Evolutionary conservation across 116 monocot species (phyloP).

Genomic region (Phalaenopsis hybrid): DNA sequence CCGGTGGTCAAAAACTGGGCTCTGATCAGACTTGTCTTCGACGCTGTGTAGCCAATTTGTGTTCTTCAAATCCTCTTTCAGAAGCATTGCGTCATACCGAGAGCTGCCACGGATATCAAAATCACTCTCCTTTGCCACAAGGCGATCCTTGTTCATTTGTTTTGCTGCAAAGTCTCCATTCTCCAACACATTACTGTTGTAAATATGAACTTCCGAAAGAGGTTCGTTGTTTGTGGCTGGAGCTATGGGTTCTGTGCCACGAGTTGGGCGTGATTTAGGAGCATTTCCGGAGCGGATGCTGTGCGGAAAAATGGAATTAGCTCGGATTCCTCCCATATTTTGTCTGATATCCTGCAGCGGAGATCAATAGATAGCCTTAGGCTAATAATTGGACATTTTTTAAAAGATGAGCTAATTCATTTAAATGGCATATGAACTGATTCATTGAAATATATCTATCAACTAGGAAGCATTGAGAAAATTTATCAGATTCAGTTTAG

Average conservation of each 20-base stretch:
- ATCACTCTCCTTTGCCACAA: conserved; percentile 26
- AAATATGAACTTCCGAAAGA: conserved; percentile 13
- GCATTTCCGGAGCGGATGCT: conserved; percentile 51
- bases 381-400: neutral
- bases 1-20: conserved; percentile 56
- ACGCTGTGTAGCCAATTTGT: conserved; percentile 70
- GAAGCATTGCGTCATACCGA: conserved; percentile 54
- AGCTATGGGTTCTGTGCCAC: conserved; percentile 28
- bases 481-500: too few species aligned
- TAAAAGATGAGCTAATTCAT: neutral
- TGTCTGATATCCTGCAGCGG: conserved; percentile 65
- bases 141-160: conserved; percentile 8
- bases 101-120: conserved; percentile 49
- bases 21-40: conserved; percentile 56
- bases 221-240: conserved; percentile 14
- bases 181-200: conserved; percentile 10
- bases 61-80: conserved; percentile 63
- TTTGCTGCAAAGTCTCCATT: conserved; percentile 14
- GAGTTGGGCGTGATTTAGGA: conserved; percentile 37
- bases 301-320: conserved; percentile 72
- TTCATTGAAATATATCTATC: too few species aligned
- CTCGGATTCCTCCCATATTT: conserved; percentile 55
- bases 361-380: neutral
- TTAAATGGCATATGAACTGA: neutral
- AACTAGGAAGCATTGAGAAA: too few species aligned